These are phyloP conservation scores for Penicillium sp. DNA, from an alignment of 2,329 filamentous ascomycete species.

Conservation along the genomic window DNA sequence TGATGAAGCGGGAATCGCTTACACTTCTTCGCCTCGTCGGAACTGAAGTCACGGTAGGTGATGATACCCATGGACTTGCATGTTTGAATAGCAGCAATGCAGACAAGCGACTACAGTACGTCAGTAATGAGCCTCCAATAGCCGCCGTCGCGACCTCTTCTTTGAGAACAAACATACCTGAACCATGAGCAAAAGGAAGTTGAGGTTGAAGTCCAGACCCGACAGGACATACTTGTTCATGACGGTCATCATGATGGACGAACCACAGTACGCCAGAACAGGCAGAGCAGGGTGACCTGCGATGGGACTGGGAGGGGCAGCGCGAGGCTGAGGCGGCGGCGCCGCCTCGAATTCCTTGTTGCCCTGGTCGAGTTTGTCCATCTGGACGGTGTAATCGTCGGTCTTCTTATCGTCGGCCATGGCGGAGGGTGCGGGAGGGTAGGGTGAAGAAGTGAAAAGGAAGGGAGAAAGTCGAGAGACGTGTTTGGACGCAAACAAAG, in stretches of 20 bases:
- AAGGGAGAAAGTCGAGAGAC: conserved; percentile 2
- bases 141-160: not conserved
- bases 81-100: conserved; percentile 78
- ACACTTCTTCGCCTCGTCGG: conserved; percentile 92
- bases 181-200: conserved; percentile 90
- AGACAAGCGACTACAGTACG: conserved; percentile 75
- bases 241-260: conserved; percentile 99
- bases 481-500: conserved; percentile 1
- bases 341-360: conserved; percentile 52
- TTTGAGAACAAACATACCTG: conserved; percentile 68
- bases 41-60: conserved; percentile 80
- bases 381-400: conserved; percentile 72
- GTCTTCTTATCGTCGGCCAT: conserved; percentile 93
- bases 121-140: not conserved
- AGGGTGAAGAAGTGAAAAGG: not conserved
- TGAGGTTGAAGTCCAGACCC: conserved; percentile 88
- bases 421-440: conserved; percentile 10
- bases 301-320: conserved; percentile 50
- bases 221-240: conserved; percentile 99
- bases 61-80: conserved; percentile 85
- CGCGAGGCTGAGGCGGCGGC: conserved; percentile 43
- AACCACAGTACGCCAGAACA: conserved; percentile 86
- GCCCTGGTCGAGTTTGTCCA: conserved; percentile 63
- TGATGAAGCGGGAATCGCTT: conserved; percentile 42
- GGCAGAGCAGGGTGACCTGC: conserved; percentile 79